Percentiles rank a stretch among this genome's conserved stretches.
These are phyloP conservation scores for Thymus quinquecostatus DNA, from an alignment of 257 asterid genomes.

Conservation along the genomic window DNA sequence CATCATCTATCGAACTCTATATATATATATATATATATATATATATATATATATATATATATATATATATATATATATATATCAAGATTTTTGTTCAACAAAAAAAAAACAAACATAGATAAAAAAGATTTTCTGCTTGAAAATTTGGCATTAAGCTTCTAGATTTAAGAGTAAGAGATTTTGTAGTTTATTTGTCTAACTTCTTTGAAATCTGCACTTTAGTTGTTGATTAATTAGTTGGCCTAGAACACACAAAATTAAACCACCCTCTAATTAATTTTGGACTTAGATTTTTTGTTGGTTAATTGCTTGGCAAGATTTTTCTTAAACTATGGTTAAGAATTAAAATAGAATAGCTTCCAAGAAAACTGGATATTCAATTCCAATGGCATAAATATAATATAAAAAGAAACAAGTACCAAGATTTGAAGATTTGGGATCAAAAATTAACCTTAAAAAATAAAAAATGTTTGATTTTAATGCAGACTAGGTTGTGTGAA, in stretches of 20 bases:
- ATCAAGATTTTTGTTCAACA: slow-evolving; percentile 1
- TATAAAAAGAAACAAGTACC: neutral
- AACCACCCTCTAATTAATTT: neutral
- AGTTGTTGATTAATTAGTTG: slow-evolving; percentile 9
- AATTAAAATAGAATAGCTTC: neutral
- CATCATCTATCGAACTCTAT: too few species aligned
- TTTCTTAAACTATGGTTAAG: too few species aligned
- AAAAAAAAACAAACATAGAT: neutral
- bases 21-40: too few species aligned
- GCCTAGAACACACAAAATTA: neutral
- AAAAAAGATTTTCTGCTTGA: neutral
- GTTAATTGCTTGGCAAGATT: neutral
- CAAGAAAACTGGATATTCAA: neutral
- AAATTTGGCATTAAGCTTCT: neutral
- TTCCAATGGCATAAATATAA: neutral
- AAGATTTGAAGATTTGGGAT: slow-evolving; percentile 22
- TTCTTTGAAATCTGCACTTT: slow-evolving; percentile 23
- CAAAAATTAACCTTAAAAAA: slow-evolving; percentile 22
- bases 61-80: too few species aligned
- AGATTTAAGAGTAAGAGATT: slow-evolving; percentile 11
- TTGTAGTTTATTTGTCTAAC: neutral
- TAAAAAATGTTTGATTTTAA: neutral
- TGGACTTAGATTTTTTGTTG: neutral
- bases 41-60: too few species aligned
- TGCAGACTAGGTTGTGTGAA: slow-evolving; percentile 35